phyloP scores from a whole-genome alignment of 2,329 filamentous ascomycete genomes.

The Aspergillus hiratsukae region DNA sequence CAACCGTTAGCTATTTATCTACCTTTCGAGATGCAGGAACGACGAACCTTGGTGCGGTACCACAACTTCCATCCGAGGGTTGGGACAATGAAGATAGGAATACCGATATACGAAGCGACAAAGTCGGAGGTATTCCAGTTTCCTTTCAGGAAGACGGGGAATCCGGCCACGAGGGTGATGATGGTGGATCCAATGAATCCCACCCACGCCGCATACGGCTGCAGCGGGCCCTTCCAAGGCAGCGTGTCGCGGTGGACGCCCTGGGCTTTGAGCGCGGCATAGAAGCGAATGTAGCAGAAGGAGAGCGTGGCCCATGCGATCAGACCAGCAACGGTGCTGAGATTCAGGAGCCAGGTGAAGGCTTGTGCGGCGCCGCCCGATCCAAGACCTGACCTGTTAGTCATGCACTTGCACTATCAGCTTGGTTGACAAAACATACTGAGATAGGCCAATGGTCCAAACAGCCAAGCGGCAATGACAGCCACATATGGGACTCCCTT shows the following conservation, averaged over 20 bases:
- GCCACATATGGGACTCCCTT: conserved; percentile 54
- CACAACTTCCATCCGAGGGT: conserved; percentile 41
- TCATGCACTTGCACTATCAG: neutral
- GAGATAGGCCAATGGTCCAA: conserved; percentile 41
- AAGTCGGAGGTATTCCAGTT: conserved; percentile 33
- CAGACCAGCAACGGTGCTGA: conserved; percentile 45
- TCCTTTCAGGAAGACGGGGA: conserved; percentile 45
- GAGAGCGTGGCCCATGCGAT: conserved; percentile 46
- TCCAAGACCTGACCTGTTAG: conserved; percentile 24
- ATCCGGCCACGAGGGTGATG: conserved; percentile 65
- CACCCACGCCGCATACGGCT: conserved; percentile 60
- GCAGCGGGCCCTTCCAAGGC: conserved; percentile 47
- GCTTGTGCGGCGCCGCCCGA: conserved; percentile 32
- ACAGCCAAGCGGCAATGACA: conserved; percentile 52
- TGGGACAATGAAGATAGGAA: conserved; percentile 40
- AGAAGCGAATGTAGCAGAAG: conserved; percentile 51
- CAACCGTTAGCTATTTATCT: conserved; percentile 1
- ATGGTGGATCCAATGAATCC: conserved; percentile 55
- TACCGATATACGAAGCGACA: conserved; percentile 39
- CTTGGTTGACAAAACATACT: conserved; percentile 15
- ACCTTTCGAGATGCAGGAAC: neutral
- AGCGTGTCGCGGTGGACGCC: conserved; percentile 35
- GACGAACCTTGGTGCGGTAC: conserved; percentile 35
- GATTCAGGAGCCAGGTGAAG: conserved; percentile 41
- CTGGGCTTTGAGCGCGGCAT: conserved; percentile 42